Conservation (phyloP, 129 eudicot genomes). For the Artemisia annua region DNA sequence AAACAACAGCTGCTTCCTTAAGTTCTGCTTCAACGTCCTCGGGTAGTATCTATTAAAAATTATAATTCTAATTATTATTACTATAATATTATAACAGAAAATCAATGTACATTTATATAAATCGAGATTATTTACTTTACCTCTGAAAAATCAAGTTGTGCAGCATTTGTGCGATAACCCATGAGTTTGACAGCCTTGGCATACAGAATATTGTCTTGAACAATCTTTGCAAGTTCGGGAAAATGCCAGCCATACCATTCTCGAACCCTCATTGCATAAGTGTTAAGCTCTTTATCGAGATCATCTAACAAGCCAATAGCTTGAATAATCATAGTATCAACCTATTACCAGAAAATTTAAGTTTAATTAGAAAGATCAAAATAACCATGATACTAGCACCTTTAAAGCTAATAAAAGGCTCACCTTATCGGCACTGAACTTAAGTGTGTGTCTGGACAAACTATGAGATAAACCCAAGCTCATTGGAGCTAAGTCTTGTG, state of each 20-base stretch:
- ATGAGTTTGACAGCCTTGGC: constrained; percentile 75
- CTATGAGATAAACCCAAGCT: no score
- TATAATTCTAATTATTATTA: no score
- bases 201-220: constrained; percentile 72
- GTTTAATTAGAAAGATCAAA: not conserved
- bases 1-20: constrained; percentile 58
- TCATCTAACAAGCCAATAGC: constrained; percentile 91
- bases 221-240: constrained; percentile 77
- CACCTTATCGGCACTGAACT: no score
- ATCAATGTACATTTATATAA: no score
- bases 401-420: not conserved
- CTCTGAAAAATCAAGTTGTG: constrained; percentile 74
- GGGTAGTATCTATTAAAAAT: constrained; percentile 40
- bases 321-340: constrained; percentile 67
- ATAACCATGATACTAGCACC: not conserved
- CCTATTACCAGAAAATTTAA: constrained; percentile 33
- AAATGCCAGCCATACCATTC: constrained; percentile 94
- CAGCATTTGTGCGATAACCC: constrained; percentile 69
- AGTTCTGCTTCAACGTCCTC: constrained; percentile 59
- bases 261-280: constrained; percentile 52
- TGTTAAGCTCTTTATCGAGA: constrained; percentile 88
- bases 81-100: no score
- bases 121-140: constrained; percentile 11
- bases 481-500: no score
- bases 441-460: no score